Percentiles rank a stretch among this genome's conserved stretches.
Evolutionary conservation across 2,329 filamentous ascomycete species (phyloP).

Genomic region (Diplodia seriata): DNA sequence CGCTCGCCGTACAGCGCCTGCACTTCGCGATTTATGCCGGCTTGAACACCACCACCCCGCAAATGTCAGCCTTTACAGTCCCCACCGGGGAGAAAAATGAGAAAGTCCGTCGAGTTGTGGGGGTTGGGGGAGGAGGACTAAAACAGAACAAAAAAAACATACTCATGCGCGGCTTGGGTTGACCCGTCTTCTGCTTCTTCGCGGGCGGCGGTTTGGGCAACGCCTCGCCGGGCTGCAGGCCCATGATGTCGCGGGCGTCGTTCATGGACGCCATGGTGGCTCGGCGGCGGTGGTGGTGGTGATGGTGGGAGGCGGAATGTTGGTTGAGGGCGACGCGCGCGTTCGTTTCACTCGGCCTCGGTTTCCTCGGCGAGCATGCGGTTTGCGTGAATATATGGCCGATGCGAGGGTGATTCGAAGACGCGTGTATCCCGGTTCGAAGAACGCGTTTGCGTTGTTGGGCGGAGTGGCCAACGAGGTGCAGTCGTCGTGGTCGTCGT

Average conservation of each 20-base stretch:
- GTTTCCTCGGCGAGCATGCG: not conserved
- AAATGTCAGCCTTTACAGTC: constrained; percentile 9
- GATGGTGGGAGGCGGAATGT: not conserved
- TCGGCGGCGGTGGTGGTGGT: not conserved
- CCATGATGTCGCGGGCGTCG: constrained; percentile 37
- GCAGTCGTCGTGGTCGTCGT: not conserved
- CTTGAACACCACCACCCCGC: constrained; percentile 35
- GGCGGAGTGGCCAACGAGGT: not conserved
- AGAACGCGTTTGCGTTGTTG: not conserved
- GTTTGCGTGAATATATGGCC: not conserved
- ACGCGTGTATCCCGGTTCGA: not conserved
- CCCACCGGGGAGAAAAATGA: not conserved
- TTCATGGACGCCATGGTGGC: constrained; percentile 36
- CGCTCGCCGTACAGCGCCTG: constrained; percentile 51
- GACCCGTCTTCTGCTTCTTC: constrained; percentile 33
- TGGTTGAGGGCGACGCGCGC: not conserved
- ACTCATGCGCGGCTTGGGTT: constrained; percentile 22
- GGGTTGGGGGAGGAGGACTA: too few species aligned
- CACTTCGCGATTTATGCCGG: constrained; percentile 51
- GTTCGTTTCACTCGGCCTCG: not conserved
- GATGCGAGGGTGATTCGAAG: not conserved
- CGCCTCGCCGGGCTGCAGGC: constrained; percentile 31
- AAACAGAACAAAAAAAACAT: not conserved
- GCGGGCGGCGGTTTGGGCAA: constrained; percentile 27
- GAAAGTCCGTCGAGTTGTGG: not conserved